Conservation (phyloP, 768 basidiomycete genomes). For the Cytidiella melzeri region DNA sequence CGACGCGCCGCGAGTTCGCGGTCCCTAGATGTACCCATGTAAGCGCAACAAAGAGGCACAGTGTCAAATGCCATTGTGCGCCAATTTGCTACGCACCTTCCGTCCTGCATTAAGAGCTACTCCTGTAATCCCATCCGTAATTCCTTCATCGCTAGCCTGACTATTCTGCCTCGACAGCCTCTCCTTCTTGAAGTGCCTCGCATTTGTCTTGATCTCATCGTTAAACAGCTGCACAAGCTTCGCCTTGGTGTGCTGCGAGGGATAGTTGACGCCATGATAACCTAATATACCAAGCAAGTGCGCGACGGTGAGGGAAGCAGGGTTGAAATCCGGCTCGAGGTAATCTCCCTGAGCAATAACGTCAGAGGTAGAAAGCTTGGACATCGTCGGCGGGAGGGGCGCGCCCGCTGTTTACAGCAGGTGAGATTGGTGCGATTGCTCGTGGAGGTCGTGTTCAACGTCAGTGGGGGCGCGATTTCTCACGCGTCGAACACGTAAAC, state of each 20-base stretch:
- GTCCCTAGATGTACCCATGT: conserved; percentile 21
- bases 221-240: conserved; percentile 76
- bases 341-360: conserved; percentile 72
- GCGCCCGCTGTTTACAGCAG: conserved; percentile 15
- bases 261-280: conserved; percentile 71
- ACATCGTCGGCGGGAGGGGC: conserved; percentile 44
- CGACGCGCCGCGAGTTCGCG: conserved; percentile 45
- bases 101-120: conserved; percentile 44
- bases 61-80: too few species aligned
- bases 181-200: conserved; percentile 54
- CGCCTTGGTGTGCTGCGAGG: conserved; percentile 69
- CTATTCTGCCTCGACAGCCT: conserved; percentile 61
- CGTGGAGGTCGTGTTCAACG: conserved; percentile 14
- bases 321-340: conserved; percentile 73
- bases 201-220: conserved; percentile 61
- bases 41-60: conserved; percentile 5
- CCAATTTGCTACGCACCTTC: conserved; percentile 42
- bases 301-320: conserved; percentile 67
- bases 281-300: conserved; percentile 74
- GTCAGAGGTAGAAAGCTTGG: conserved; percentile 67
- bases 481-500: conserved; percentile 7
- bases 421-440: conserved; percentile 2
- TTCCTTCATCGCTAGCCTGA: conserved; percentile 75
- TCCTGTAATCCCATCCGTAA: conserved; percentile 80
- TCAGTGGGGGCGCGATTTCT: conserved; percentile 5